A percentile compares a stretch with the other conserved stretches of the same genome.
Evolutionary conservation across 2,329 filamentous ascomycete genomes (phyloP).

Genomic region (Trichoderma pleuroti): DNA sequence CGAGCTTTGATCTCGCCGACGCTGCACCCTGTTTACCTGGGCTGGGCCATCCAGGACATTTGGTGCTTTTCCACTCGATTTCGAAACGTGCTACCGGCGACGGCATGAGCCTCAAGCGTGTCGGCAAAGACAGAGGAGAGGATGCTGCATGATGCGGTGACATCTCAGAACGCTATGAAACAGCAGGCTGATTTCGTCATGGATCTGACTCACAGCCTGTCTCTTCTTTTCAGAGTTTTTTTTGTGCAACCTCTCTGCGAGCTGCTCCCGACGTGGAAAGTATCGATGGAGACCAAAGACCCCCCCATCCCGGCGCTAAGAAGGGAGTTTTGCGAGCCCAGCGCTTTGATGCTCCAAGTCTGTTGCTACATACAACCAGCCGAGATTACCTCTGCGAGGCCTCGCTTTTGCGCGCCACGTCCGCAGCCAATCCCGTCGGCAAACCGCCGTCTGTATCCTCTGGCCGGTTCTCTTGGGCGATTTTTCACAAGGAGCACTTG

Average conservation of each 20-base stretch:
- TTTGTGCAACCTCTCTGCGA: background rate
- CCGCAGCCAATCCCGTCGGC: background rate
- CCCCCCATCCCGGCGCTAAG: slow-evolving; percentile 12
- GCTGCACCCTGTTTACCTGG: slow-evolving; percentile 3
- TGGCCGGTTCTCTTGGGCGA: background rate
- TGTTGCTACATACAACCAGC: slow-evolving; percentile 1
- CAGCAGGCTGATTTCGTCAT: background rate
- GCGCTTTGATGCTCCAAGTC: background rate
- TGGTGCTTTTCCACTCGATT: background rate
- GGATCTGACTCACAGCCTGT: background rate
- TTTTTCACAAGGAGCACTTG: background rate
- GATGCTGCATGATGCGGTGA: slow-evolving; percentile 7
- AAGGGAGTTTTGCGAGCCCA: background rate
- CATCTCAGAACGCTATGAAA: slow-evolving; percentile 9
- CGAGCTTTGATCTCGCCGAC: background rate
- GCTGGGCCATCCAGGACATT: background rate
- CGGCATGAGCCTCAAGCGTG: background rate
- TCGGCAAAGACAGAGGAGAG: background rate
- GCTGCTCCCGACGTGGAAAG: background rate
- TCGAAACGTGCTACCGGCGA: background rate
- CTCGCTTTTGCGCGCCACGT: background rate
- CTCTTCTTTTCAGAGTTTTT: background rate
- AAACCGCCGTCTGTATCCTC: background rate
- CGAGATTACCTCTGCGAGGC: slow-evolving; percentile 15
- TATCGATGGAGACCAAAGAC: background rate